A percentile compares a stretch with the other conserved stretches of the same genome.
These are phyloP conservation scores for Mycosphaerelloides madeirae DNA, from an alignment of 2,329 filamentous ascomycete genomes.

Conservation along the genomic window DNA sequence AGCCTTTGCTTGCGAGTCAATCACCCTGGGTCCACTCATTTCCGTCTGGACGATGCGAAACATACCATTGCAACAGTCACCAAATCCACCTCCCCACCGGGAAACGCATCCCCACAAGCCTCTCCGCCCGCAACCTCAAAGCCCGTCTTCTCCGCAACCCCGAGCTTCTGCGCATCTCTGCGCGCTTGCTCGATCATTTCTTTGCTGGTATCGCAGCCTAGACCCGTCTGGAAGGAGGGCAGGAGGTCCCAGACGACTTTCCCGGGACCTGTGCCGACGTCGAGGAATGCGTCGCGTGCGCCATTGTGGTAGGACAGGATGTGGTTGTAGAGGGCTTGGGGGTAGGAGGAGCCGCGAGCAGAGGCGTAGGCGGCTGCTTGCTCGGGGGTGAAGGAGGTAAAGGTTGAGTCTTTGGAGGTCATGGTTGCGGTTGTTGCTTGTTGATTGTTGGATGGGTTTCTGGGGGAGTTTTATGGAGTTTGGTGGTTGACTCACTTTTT, in stretches of 20 bases:
- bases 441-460: neutral
- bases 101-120: conserved; percentile 9
- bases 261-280: conserved; percentile 57
- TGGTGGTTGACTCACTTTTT: neutral
- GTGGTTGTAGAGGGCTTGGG: conserved; percentile 42
- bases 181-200: conserved; percentile 52
- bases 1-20: conserved; percentile 2
- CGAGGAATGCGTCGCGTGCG: conserved; percentile 42
- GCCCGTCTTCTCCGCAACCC: conserved; percentile 4
- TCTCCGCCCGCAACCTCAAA: conserved; percentile 18
- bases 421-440: conserved; percentile 1
- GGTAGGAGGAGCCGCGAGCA: conserved; percentile 40
- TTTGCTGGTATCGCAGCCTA: conserved; percentile 50
- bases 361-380: conserved; percentile 45
- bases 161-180: conserved; percentile 4
- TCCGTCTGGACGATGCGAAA: neutral
- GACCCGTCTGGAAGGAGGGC: conserved; percentile 41
- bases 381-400: conserved; percentile 42
- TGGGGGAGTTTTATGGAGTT: neutral
- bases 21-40: no score
- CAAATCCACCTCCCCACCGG: conserved; percentile 16
- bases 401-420: conserved; percentile 38
- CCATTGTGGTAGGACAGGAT: conserved; percentile 46
- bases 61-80: conserved; percentile 21
- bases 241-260: conserved; percentile 45